Conservation (phyloP, 2,329 filamentous ascomycete genomes). For the Verticillium isaacii region DNA sequence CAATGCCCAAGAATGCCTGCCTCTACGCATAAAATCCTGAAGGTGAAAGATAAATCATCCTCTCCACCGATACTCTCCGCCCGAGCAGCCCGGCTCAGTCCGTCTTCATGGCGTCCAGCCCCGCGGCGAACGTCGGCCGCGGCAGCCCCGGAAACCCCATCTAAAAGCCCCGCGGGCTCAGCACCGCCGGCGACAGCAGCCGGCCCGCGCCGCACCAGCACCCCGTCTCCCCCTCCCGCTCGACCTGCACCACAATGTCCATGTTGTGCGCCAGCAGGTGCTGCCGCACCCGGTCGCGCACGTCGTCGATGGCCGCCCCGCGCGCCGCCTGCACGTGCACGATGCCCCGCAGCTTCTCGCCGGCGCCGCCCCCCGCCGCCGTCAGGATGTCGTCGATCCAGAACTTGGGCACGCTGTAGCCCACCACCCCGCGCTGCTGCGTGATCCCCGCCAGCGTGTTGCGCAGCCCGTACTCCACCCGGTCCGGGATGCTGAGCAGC, state of each 20-base stretch:
- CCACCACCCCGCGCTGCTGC: slow-evolving; percentile 75
- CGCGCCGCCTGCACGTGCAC: slow-evolving; percentile 79
- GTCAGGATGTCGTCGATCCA: slow-evolving; percentile 73
- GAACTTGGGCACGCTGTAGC: slow-evolving; percentile 83
- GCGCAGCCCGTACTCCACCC: slow-evolving; percentile 81
- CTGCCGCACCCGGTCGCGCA: slow-evolving; percentile 68
- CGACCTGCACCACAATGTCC: slow-evolving; percentile 82
- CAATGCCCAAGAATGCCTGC: background rate
- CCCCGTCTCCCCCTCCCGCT: slow-evolving; percentile 69
- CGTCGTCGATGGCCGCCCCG: slow-evolving; percentile 73
- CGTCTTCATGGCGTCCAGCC: background rate
- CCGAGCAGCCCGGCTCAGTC: background rate
- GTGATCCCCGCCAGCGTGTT: slow-evolving; percentile 81
- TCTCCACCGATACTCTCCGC: background rate
- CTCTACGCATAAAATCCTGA: background rate
- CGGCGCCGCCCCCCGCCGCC: slow-evolving; percentile 26
- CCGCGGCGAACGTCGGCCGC: background rate
- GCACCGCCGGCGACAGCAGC: slow-evolving; percentile 18
- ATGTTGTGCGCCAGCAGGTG: slow-evolving; percentile 70
- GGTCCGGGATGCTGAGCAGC: slow-evolving; percentile 77
- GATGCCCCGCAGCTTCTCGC: slow-evolving; percentile 65
- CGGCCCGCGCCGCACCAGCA: slow-evolving; percentile 52
- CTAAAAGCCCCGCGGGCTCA: slow-evolving; percentile 29
- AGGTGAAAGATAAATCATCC: background rate
- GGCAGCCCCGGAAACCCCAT: background rate